A percentile compares a stretch with the other conserved stretches of the same genome.
Conservation (phyloP, 179 eudicot genomes). For the Silene vulgaris region DNA sequence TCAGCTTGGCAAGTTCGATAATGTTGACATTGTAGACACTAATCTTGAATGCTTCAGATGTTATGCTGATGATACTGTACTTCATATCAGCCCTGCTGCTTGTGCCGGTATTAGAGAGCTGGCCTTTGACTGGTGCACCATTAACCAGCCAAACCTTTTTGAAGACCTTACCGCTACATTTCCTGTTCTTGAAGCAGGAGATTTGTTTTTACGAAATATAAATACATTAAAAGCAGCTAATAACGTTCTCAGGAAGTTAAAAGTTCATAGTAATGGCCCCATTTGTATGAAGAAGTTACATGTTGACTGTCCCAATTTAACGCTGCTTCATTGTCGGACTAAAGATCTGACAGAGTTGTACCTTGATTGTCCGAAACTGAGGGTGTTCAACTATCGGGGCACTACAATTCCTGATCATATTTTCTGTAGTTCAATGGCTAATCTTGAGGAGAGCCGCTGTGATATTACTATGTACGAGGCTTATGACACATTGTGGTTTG, state of each 20-base stretch:
- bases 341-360: not conserved
- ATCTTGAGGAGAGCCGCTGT: not conserved
- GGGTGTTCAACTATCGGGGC: not conserved
- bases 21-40: slow-evolving; percentile 18
- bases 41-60: slow-evolving; percentile 12
- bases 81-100: not conserved
- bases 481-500: not conserved
- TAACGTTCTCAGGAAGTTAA: not conserved
- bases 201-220: not conserved
- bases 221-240: slow-evolving; percentile 2
- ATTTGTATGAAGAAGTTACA: not conserved
- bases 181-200: slow-evolving; percentile 11
- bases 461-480: not conserved
- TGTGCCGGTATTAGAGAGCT: slow-evolving; percentile 18
- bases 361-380: not conserved
- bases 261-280: not conserved
- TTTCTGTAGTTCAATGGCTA: not conserved
- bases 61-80: not conserved
- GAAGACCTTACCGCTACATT: slow-evolving; percentile 10
- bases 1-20: not conserved
- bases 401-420: not conserved
- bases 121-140: not conserved
- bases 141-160: not conserved
- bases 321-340: not conserved
- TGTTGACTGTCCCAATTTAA: slow-evolving; percentile 15